Conservation (phyloP, 2,329 filamentous ascomycete genomes). For the Chaetomiaceae sp. region DNA sequence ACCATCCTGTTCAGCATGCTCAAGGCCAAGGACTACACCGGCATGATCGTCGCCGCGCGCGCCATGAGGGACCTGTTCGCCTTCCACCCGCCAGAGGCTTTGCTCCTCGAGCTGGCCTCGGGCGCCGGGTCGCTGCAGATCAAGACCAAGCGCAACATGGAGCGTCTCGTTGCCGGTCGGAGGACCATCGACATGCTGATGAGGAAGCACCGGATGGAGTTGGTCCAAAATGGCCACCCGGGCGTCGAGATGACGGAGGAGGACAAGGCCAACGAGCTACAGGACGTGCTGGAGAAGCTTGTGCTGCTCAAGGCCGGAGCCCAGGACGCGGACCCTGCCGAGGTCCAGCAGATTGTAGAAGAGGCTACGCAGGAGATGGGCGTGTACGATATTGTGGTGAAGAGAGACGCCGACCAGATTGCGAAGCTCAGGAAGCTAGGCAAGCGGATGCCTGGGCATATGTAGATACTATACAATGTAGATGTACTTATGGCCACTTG, state of each 20-base stretch:
- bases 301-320: slow-evolving; percentile 22
- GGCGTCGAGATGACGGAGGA: slow-evolving; percentile 19
- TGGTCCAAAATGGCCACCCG: slow-evolving; percentile 12
- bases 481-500: too few relatives aligned
- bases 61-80: slow-evolving; percentile 27
- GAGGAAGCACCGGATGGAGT: slow-evolving; percentile 12
- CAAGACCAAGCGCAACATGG: slow-evolving; percentile 22
- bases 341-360: slow-evolving; percentile 20
- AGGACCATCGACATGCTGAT: slow-evolving; percentile 25
- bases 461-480: slow-evolving; percentile 1
- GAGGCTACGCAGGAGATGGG: slow-evolving; percentile 26
- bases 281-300: slow-evolving; percentile 24
- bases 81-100: slow-evolving; percentile 27
- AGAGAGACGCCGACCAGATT: slow-evolving; percentile 18
- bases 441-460: not conserved
- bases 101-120: slow-evolving; percentile 31
- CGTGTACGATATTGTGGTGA: slow-evolving; percentile 24
- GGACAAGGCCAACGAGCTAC: slow-evolving; percentile 24
- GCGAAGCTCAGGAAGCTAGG: slow-evolving; percentile 18
- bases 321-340: slow-evolving; percentile 7
- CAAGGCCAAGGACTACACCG: slow-evolving; percentile 40
- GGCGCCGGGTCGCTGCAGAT: slow-evolving; percentile 23
- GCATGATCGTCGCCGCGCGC: slow-evolving; percentile 39
- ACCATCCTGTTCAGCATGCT: slow-evolving; percentile 35
- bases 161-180: slow-evolving; percentile 25